Base-by-base conservation (phyloP, 2,329 filamentous ascomycete genomes). In the Pseudofabraea citricarpa region DNA sequence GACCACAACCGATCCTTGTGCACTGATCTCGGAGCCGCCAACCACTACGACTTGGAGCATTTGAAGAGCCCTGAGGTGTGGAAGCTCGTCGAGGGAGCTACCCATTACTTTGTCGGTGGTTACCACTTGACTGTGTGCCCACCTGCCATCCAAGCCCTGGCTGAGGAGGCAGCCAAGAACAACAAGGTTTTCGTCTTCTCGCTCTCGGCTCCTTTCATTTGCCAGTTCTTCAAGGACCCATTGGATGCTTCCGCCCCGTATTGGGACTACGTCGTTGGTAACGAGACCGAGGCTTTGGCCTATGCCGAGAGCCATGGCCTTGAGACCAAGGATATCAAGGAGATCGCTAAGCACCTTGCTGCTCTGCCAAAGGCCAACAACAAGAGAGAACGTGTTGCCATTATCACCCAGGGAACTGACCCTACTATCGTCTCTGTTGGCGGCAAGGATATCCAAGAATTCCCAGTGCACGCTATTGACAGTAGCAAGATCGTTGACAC, bases 61-160 rank as follows among this genome's bases (percentile, higher is more conserved):
- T 72, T 98, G 66, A 89, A 95, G 80, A 80, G 82, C 65, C 85
- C 88, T 42, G 81, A 91, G 69, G 85, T 97, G 69, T 98, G 93
- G 93, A 77, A 81, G 55, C 77, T 96, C 40, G 93, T 93, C 47
- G 81, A 97, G 79, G 82, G 85, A 58, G 90, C 91, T 44, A 79
- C 90, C 63, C 76, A 86, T 59, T 96, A 84, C 77, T 98, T 95
- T 63, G 83, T 98, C 50, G 93, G 93, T 61, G 93, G 93, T 36
- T 98, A 90, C 75, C 93, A 98, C 75, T 80, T 98, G 74, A 98
- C 93, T 32, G 93, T 98, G 62, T 95, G 85, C 70, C 89, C 91
- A 35, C 83, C 86, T 18, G 91, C 93, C 54, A 90, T 95, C 63
- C 74, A 90, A 75, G 88, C 90, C 53, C 78, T 98, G 38, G 91